Conservation (phyloP, 371 early-diverging fungal genomes). For the Haplosporangium sp. region DNA sequence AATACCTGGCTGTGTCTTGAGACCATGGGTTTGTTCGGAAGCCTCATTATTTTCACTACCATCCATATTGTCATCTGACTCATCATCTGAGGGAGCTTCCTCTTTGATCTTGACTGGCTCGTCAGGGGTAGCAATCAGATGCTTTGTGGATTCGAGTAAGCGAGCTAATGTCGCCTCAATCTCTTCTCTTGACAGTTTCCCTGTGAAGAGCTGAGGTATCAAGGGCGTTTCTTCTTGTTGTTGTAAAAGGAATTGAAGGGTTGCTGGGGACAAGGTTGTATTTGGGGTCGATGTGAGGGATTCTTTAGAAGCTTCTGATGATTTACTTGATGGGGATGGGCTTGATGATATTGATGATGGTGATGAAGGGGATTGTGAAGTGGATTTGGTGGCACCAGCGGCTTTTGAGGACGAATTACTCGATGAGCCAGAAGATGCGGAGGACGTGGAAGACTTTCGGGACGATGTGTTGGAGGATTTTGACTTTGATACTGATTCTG, state of each 20-base stretch:
- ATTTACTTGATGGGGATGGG: not conserved
- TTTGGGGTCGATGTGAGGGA: conserved; percentile 28
- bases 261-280: conserved; percentile 52
- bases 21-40: conserved; percentile 24
- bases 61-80: conserved; percentile 17
- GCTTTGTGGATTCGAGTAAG: conserved; percentile 45
- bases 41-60: conserved; percentile 6
- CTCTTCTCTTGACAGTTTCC: conserved; percentile 44
- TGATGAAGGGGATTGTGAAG: conserved; percentile 5
- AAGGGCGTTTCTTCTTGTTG: conserved; percentile 48
- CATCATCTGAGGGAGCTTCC: conserved; percentile 14
- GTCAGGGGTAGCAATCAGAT: conserved; percentile 21
- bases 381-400: conserved; percentile 8
- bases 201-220: conserved; percentile 49
- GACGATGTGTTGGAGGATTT: conserved; percentile 20
- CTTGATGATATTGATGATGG: not conserved
- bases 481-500: conserved; percentile 36
- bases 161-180: conserved; percentile 46
- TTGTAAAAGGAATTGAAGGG: conserved; percentile 47
- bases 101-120: conserved; percentile 20
- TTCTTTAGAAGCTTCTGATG: conserved; percentile 24
- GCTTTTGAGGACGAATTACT: conserved; percentile 5
- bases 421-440: not conserved
- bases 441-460: conserved; percentile 31
- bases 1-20: conserved; percentile 51